Base-by-base conservation (phyloP, 1,284 basidiomycete species). In the Ganoderma lingzhi region DNA sequence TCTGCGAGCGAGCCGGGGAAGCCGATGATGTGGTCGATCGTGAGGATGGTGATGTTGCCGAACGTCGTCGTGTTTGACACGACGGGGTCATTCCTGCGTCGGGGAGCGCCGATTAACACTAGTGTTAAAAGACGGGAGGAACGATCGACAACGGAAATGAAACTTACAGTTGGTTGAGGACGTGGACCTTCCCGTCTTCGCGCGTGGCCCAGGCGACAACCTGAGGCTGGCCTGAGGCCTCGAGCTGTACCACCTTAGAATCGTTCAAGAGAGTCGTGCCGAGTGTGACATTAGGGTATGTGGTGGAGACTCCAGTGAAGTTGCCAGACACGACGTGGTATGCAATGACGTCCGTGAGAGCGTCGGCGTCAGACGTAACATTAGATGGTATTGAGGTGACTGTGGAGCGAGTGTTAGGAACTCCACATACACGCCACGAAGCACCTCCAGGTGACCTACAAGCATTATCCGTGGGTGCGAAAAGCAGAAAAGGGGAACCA, bases 261-360 rank as follows among this genome's bases (percentile, higher is more conserved):
- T 86, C 82, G 61, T 85, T 86, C 61, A 93, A 82, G 17, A 90
- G 81, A 0, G 92, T 91, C 53, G 89, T 85, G 3, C 89, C 90
- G 65, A 94, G 81, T 0, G 92, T 93, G 66, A 87, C 80, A 72
- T 87, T 87, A 4, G 87, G 87, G 72, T 79, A 86, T 9, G 80
- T 78, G 2, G 81, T 78, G 10, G 84, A 78, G 15, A 79, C 71
- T 17, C 80, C 80, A 67, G 81, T 76, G 77, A 87, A 86, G 70
- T 85, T 84, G 35, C 89, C 88, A 63, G 84, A 82, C 23, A 91
- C 82, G 67, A 92, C 79, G 77, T 93, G 91, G 80, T 93, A 93
- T 6, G 87, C 81, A 63, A 93, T 76, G 61, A 88, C 80, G 66
- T 86, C 78, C 44, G 84, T 79, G 17, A 90, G 74, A 17, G 78